Base-by-base conservation (phyloP, 352 stramenopile genomes). In the Phytophthora melonis region DNA sequence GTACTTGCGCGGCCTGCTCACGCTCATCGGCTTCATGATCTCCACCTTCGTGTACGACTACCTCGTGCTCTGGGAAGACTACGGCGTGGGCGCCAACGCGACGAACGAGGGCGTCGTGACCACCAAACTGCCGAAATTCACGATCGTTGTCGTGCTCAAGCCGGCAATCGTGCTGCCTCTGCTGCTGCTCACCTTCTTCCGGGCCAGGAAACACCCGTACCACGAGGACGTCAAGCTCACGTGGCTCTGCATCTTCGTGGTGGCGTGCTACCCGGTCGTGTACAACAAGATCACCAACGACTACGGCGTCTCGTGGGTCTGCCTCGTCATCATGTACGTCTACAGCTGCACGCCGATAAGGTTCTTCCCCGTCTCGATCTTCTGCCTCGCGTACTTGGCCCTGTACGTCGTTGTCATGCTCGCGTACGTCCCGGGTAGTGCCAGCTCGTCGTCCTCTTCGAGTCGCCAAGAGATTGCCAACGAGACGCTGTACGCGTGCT, bases 211-310 rank as follows among this genome's bases (percentile, higher is more conserved):
- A 58, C 81, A 90, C 53, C 80, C 79, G 32, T 93, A 91, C 67
- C 49, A 70, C 2, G 60, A 91, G 30, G 84, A 93, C 45, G 82
- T 87, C 52, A 87, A 84, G 59, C 82, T 93, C 67, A 93, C 88
- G 34, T 95, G 87, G 84, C 70, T 91, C 14, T 93, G 83, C 54
- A 83, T 90, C 49, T 68, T 63, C 39, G 75, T 87, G 3, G 84
- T 93, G 9, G 83, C 86, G 0, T 77, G 74, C 55, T 95, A 95
- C 53, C 87, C 87, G 45, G 74, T 95, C 21, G 78, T 87, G 50
- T 95, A 93, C 82, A 95, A 95, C 81, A 93, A 93, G 49, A 74
- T 93, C 54, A 95, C 88, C 1, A 88, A 90, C 63, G 86, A 93
- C 72, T 92, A 93, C 30, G 88, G 88, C 55, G 86, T 95, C 16